Percentiles rank a stretch among this genome's conserved stretches.
Conservation (phyloP, 345 rosid species). For the Gossypium bickii region DNA sequence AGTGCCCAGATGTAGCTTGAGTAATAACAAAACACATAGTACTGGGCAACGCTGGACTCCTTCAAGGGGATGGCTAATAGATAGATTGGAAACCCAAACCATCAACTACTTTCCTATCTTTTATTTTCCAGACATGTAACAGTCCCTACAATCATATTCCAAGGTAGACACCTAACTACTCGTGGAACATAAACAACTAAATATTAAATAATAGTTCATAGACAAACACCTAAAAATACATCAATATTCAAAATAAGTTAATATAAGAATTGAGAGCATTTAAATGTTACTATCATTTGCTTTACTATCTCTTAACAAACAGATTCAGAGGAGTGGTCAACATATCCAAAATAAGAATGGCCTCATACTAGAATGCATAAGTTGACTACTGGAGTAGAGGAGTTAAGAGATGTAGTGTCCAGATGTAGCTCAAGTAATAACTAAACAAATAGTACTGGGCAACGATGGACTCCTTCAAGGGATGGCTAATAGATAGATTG, state of each 20-base stretch:
- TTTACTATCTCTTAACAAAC: background rate
- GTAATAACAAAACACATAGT: background rate
- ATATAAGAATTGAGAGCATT: no score
- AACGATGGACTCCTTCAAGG: slow-evolving; percentile 23
- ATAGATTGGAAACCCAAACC: background rate
- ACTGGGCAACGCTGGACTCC: slow-evolving; percentile 25
- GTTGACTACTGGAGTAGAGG: background rate
- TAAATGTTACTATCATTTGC: background rate
- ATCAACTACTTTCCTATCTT: background rate
- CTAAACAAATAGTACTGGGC: slow-evolving; percentile 8
- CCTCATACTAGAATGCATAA: background rate
- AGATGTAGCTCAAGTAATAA: slow-evolving; percentile 18
- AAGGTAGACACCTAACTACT: background rate
- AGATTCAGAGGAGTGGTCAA: background rate
- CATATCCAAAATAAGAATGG: background rate
- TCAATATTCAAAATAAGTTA: background rate
- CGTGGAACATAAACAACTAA: background rate
- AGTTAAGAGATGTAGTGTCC: background rate
- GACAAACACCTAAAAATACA: background rate
- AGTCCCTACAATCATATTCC: background rate
- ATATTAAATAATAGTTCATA: background rate
- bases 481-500: background rate
- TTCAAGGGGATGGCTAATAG: background rate
- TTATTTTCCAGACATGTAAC: slow-evolving; percentile 10
- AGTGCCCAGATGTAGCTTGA: slow-evolving; percentile 16